Base-by-base conservation (phyloP, 108 stramenopile genomes). In the Nitzschia sp. region DNA sequence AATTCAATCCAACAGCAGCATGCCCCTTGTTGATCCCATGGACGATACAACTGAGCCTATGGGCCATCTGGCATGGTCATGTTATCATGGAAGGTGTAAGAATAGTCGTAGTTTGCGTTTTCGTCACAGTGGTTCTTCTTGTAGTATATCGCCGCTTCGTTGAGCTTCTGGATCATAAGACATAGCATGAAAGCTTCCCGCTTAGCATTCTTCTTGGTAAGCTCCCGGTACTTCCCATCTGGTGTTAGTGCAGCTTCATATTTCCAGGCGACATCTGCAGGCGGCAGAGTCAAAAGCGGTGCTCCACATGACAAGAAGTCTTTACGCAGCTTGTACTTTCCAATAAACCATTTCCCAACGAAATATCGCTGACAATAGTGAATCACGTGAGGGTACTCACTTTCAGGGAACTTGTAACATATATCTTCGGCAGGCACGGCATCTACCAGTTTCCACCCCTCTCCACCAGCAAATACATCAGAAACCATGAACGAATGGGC, bases 341-440 rank as follows among this genome's bases (percentile, higher is more conserved):
- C 86, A 57, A 90, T 85, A 42, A 86, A 83, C 76, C 80, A 84
- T 39, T 81, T 66, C 21, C 87, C 89, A 17, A 86, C 51, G 20
- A 62, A 76, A 64, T 90, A 96, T 44, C 60, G 59, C 65, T 94
- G 90, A 61, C 90, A 92, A 64, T 85, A 94, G 72, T 92, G 93
- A 25, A 94, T 63, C 17, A 91, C 76, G 50, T 76, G 73, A 3
- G 73, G 90, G 42, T 59, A 66, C 82, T 86, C 25, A 80, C 79
- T 48, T 73, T 26, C 69, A 64, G 62, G 75, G 60, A 52, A 79
- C 63, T 66, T 57, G 65, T 82, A 61, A 53, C 91, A 92, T 17
- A 88, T 51, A 61, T 82, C 64, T 5, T 80, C 62, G 10, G 61
- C 57, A 15, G 48, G 37, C 42, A 83, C 62, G 0, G 58, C 60